phyloP scores from a whole-genome alignment of 768 basidiomycete species.

The Dioszegia crocea region DNA sequence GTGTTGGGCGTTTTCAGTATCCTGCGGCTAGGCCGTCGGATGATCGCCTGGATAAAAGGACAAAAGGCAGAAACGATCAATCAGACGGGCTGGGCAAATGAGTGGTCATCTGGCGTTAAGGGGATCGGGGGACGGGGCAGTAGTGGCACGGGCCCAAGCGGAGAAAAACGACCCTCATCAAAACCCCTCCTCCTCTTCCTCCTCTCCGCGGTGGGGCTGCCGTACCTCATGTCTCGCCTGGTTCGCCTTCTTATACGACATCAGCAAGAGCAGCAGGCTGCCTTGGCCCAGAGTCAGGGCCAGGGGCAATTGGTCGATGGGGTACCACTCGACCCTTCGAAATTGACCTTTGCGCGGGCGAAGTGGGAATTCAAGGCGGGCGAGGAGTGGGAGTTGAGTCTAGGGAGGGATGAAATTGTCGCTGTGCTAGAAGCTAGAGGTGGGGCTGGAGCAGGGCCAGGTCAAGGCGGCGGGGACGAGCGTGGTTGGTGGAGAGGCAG shows the following conservation, averaged over 20 bases:
- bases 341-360: slow-evolving; percentile 77
- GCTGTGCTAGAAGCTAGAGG: slow-evolving; percentile 81
- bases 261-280: slow-evolving; percentile 34
- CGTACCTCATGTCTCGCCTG: slow-evolving; percentile 87
- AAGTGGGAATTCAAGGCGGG: slow-evolving; percentile 71
- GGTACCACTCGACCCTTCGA: slow-evolving; percentile 60
- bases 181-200: slow-evolving; percentile 93
- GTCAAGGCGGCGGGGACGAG: slow-evolving; percentile 52
- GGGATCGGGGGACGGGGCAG: not conserved
- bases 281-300: not conserved
- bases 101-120: slow-evolving; percentile 38
- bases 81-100: slow-evolving; percentile 42
- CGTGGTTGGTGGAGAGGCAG: slow-evolving; percentile 93
- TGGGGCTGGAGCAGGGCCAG: slow-evolving; percentile 60
- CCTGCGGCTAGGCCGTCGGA: slow-evolving; percentile 54
- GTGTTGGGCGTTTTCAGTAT: slow-evolving; percentile 89
- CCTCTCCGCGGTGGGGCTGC: slow-evolving; percentile 85
- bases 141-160: slow-evolving; percentile 8
- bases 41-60: slow-evolving; percentile 65
- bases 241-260: slow-evolving; percentile 68
- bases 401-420: slow-evolving; percentile 87
- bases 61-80: slow-evolving; percentile 42
- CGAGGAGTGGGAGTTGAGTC: slow-evolving; percentile 69
- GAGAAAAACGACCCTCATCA: slow-evolving; percentile 57
- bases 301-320: slow-evolving; percentile 13